Base-by-base conservation (phyloP, 2,329 filamentous ascomycete species). In the Fusarium bactridioides region DNA sequence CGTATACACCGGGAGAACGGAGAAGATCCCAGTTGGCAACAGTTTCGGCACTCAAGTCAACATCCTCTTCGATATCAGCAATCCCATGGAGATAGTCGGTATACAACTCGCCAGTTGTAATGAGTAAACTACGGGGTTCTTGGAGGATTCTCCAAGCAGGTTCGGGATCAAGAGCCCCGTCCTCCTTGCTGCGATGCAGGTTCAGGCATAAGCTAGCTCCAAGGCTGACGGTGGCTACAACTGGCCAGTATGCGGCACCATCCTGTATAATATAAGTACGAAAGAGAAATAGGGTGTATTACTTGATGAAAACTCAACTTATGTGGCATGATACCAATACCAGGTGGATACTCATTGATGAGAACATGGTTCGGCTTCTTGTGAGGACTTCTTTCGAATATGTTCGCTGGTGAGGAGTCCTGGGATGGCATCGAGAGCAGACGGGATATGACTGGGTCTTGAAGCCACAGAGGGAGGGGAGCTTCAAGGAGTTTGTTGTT, bases 251-350 rank as follows among this genome's bases (percentile, higher is more conserved):
- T 15, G 95, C 94, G 13, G 88, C 84, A 4, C 95, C 96, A 80
- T 99, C 95, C 85, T 84, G 73, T 66, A 64, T 65, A 57, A 71
- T 76, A 82, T 82, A 80, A 82, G 81, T 76, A 78, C 79, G 43
- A 43, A 37, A 61, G 53, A 59, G 57, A 48, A 56, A 47, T 27
- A 40, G 43, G 53, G 62, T 45, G 51, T 37, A 56, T 69, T 54
- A 61, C 69, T 54, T 70, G 64, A 65, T 73, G 59, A 78, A 67
- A 76, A 82, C 80, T 81, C 77, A 83, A 80, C 84, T 98, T 96
- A 80, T 98, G 95, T 51, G 95, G 91, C 93, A 98, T 97, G 74
- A 98, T 98, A n/a, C 95, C 95, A 70, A 97, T 89, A 4, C 93
- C 94, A 0, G 93, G 90, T 3, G 87, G 86, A 80, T 98, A 99